phyloP scores from a whole-genome alignment of 345 rosid species.

The Salix suchowensis region DNA sequence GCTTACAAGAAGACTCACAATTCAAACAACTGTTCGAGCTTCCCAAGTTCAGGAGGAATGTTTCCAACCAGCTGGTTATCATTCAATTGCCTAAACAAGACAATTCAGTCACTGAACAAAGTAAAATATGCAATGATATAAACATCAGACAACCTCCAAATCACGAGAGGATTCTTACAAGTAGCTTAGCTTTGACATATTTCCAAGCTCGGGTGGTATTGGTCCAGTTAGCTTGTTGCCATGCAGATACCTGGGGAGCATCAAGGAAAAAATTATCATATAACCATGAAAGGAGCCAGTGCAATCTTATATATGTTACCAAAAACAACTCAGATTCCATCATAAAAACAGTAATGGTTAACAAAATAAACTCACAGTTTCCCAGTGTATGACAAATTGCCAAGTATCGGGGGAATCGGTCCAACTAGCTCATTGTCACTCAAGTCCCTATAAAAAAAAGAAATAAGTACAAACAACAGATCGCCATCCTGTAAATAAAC shows the following conservation, averaged over 20 bases:
- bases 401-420: slow-evolving; percentile 81
- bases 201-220: slow-evolving; percentile 96
- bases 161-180: slow-evolving; percentile 41
- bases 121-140: background rate
- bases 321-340: slow-evolving; percentile 51
- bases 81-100: slow-evolving; percentile 61
- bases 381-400: slow-evolving; percentile 86
- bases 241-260: slow-evolving; percentile 63
- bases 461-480: background rate
- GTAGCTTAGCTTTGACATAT: slow-evolving; percentile 93
- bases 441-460: slow-evolving; percentile 49
- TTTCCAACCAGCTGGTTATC: slow-evolving; percentile 61
- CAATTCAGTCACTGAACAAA: background rate
- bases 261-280: background rate
- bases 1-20: slow-evolving; percentile 41
- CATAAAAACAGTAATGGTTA: background rate
- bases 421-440: slow-evolving; percentile 92
- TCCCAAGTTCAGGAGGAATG: slow-evolving; percentile 93
- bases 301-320: background rate
- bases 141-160: background rate
- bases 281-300: background rate
- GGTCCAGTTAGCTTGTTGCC: slow-evolving; percentile 84
- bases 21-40: slow-evolving; percentile 84
- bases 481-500: too few species aligned
- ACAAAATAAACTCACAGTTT: slow-evolving; percentile 62